Evolutionary conservation across 805 yeast species (phyloP).

Genomic region (Yarrowia hollandica): DNA sequence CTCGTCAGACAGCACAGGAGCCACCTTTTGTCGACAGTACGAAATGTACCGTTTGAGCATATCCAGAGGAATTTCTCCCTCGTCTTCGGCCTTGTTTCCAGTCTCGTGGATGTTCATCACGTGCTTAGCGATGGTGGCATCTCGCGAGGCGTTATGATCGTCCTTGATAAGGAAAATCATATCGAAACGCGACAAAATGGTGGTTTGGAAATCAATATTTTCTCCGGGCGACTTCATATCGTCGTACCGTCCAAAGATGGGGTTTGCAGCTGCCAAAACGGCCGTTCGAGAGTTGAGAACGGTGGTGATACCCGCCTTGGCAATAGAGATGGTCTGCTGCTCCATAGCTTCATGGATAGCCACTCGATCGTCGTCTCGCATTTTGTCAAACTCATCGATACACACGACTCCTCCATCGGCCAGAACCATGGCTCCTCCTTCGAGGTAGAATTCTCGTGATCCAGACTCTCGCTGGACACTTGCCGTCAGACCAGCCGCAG

Average conservation of each 20-base stretch:
- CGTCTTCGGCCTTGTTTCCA: slow-evolving; percentile 52
- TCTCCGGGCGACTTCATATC: slow-evolving; percentile 96
- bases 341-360: slow-evolving; percentile 99
- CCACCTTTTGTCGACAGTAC: slow-evolving; percentile 85
- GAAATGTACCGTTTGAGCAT: slow-evolving; percentile 90
- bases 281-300: slow-evolving; percentile 94
- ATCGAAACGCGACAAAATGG: slow-evolving; percentile 95
- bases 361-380: slow-evolving; percentile 98
- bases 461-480: slow-evolving; percentile 87
- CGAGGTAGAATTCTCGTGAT: slow-evolving; percentile 89
- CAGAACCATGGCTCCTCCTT: slow-evolving; percentile 99
- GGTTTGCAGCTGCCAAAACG: slow-evolving; percentile 97
- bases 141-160: slow-evolving; percentile 84
- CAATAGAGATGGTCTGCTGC: slow-evolving; percentile 97
- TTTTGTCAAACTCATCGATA: slow-evolving; percentile 98
- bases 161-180: slow-evolving; percentile 98
- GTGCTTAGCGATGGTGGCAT: slow-evolving; percentile 87
- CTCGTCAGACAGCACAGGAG: slow-evolving; percentile 84
- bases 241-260: slow-evolving; percentile 94
- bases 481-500: slow-evolving; percentile 99
- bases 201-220: slow-evolving; percentile 95
- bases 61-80: slow-evolving; percentile 83
- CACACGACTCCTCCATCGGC: slow-evolving; percentile 99
- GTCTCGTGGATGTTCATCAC: slow-evolving; percentile 95
- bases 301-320: slow-evolving; percentile 98